Conservation (phyloP, 768 basidiomycete species). For the Lanmaoa rubissima region DNA sequence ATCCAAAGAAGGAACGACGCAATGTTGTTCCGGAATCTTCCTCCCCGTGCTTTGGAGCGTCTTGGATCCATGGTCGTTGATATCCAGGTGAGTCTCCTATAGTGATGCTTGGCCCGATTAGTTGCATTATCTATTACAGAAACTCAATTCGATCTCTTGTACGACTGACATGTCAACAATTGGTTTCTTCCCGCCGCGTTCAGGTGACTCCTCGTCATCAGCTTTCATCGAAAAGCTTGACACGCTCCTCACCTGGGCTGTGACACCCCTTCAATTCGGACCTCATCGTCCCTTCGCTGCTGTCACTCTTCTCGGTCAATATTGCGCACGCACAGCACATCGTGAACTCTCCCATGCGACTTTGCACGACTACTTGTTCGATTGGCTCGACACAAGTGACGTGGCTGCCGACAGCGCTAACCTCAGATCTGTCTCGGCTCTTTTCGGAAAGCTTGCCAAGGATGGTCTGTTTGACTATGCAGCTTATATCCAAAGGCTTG, state of each 20-base stretch:
- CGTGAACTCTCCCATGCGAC: slow-evolving; percentile 58
- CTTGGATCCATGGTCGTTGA: slow-evolving; percentile 61
- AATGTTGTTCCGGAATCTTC: slow-evolving; percentile 68
- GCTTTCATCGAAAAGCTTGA: slow-evolving; percentile 68
- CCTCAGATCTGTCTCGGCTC: slow-evolving; percentile 56
- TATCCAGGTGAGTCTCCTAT: slow-evolving; percentile 39
- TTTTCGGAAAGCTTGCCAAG: slow-evolving; percentile 73
- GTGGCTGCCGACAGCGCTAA: slow-evolving; percentile 56
- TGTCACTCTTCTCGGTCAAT: slow-evolving; percentile 61
- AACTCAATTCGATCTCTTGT: slow-evolving; percentile 73
- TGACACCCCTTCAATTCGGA: slow-evolving; percentile 78
- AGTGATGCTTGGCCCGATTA: not conserved
- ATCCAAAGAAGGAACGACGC: slow-evolving; percentile 78
- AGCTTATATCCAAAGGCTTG: slow-evolving; percentile 74
- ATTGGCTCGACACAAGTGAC: slow-evolving; percentile 73
- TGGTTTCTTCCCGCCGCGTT: slow-evolving; percentile 53
- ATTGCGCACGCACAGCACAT: slow-evolving; percentile 63
- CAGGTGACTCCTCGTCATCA: slow-evolving; percentile 32
- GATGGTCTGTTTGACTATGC: slow-evolving; percentile 71
- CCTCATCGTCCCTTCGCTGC: slow-evolving; percentile 79
- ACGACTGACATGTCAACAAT: slow-evolving; percentile 59
- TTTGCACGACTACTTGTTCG: slow-evolving; percentile 75
- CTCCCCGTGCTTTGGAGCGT: slow-evolving; percentile 55
- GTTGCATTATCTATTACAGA: slow-evolving; percentile 38
- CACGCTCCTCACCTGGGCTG: slow-evolving; percentile 75